These are phyloP conservation scores for Dimargaris verticillata DNA, from an alignment of 192 early-diverging fungal species.

Conservation along the genomic window DNA sequence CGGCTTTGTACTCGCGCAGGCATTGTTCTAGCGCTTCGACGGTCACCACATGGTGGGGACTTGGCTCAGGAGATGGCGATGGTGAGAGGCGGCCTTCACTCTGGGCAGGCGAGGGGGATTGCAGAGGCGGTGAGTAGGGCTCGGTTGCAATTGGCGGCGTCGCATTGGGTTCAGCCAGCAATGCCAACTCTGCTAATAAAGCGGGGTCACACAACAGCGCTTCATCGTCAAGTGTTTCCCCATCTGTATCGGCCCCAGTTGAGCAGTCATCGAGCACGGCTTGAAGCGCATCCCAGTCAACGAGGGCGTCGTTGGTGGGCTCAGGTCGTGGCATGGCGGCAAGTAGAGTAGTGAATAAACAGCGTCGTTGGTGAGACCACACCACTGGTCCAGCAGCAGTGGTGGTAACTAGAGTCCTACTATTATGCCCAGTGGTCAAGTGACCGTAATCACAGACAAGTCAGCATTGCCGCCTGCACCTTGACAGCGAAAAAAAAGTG, in stretches of 20 bases:
- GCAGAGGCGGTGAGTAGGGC: neutral
- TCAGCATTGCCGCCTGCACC: no score
- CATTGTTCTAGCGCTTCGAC: neutral
- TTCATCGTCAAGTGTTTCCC: neutral
- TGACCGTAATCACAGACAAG: no score
- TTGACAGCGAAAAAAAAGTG: no score
- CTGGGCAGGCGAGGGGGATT: neutral
- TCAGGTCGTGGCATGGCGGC: no score
- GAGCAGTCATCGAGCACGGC: no score
- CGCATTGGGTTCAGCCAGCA: neutral
- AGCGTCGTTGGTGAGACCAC: no score
- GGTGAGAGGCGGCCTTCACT: neutral
- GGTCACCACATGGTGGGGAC: neutral
- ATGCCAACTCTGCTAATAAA: neutral
- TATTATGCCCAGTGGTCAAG: no score
- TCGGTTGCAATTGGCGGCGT: neutral
- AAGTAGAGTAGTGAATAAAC: no score
- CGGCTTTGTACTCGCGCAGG: neutral
- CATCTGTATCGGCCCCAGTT: neutral
- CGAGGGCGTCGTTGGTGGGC: no score
- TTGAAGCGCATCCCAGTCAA: no score
- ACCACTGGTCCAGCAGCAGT: no score
- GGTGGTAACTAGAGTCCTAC: no score
- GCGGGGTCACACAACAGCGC: neutral
- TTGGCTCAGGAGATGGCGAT: neutral